These are phyloP conservation scores for Agaricus blazei DNA, from an alignment of 768 basidiomycete genomes.

Conservation along the genomic window DNA sequence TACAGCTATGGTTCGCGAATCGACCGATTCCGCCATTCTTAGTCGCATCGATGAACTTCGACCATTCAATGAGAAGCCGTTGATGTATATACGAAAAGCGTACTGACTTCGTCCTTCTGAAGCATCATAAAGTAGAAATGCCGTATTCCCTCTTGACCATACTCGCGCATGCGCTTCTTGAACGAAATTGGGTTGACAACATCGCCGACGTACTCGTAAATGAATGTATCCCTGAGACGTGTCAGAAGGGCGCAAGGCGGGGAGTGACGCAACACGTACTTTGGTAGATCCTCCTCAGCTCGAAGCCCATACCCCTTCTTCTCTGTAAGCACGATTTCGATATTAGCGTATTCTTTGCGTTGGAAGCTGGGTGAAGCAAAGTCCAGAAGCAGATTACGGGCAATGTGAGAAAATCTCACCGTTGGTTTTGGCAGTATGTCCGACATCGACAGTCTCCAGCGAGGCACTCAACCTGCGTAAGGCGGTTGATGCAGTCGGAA, in stretches of 20 bases:
- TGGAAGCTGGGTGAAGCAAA: conserved; percentile 61
- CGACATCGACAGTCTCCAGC: conserved; percentile 83
- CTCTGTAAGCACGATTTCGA: conserved; percentile 90
- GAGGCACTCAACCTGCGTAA: conserved; percentile 97
- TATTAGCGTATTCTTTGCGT: conserved; percentile 73
- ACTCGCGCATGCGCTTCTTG: conserved; percentile 90
- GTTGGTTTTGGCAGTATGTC: conserved; percentile 84
- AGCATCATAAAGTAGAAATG: conserved; percentile 99
- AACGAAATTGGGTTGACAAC: conserved; percentile 86
- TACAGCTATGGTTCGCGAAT: conserved; percentile 97
- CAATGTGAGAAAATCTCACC: conserved; percentile 44
- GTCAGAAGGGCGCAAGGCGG: neutral
- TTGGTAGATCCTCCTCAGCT: conserved; percentile 60
- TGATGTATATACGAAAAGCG: neutral
- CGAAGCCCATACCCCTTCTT: conserved; percentile 95
- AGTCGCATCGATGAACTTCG: conserved; percentile 94
- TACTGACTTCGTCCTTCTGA: conserved; percentile 89
- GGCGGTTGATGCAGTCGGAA: conserved; percentile 94
- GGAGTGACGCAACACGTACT: conserved; percentile 37
- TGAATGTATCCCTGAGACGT: conserved; percentile 70
- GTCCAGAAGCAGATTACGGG: conserved; percentile 6
- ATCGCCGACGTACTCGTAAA: conserved; percentile 98
- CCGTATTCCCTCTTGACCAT: conserved; percentile 86
- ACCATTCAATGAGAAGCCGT: neutral
- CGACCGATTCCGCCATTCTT: conserved; percentile 95